These are phyloP conservation scores for Camptophora hylomeconis DNA, from an alignment of 2,329 filamentous ascomycete species.

Conservation along the genomic window DNA sequence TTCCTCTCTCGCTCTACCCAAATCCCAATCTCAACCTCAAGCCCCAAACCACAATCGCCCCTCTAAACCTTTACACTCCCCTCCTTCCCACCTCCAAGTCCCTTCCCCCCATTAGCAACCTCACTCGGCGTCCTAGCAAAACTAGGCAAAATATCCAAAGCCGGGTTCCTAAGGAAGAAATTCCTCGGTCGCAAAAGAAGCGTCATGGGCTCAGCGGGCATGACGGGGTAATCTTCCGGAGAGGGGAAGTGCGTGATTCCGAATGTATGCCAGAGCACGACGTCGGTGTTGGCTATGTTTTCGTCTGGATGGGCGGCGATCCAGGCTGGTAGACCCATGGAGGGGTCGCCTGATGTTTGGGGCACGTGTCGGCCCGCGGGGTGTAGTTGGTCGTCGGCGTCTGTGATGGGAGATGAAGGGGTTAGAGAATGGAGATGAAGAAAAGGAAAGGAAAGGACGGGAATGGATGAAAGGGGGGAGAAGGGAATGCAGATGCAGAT, in stretches of 20 bases:
- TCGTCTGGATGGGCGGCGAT: slow-evolving; percentile 54
- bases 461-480: slow-evolving; percentile 17
- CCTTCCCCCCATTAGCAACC: slow-evolving; percentile 34
- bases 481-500: slow-evolving; percentile 10
- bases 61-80: slow-evolving; percentile 26
- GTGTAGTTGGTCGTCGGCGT: slow-evolving; percentile 69
- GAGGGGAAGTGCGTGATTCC: slow-evolving; percentile 80
- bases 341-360: slow-evolving; percentile 71
- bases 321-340: slow-evolving; percentile 61
- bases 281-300: slow-evolving; percentile 65
- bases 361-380: slow-evolving; percentile 79
- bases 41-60: not conserved
- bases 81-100: slow-evolving; percentile 23
- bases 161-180: slow-evolving; percentile 71
- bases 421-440: slow-evolving; percentile 2
- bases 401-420: slow-evolving; percentile 28
- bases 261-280: slow-evolving; percentile 91
- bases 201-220: slow-evolving; percentile 78
- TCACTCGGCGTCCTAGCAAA: slow-evolving; percentile 62
- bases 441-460: slow-evolving; percentile 8
- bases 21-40: slow-evolving; percentile 1
- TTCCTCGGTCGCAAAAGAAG: slow-evolving; percentile 65
- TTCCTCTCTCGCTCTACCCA: too few relatives aligned
- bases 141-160: slow-evolving; percentile 66
- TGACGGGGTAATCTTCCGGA: slow-evolving; percentile 84